A percentile compares a stretch with the other conserved stretches of the same genome.
Conservation (phyloP, 768 basidiomycete species). For the Mycena rosella region DNA sequence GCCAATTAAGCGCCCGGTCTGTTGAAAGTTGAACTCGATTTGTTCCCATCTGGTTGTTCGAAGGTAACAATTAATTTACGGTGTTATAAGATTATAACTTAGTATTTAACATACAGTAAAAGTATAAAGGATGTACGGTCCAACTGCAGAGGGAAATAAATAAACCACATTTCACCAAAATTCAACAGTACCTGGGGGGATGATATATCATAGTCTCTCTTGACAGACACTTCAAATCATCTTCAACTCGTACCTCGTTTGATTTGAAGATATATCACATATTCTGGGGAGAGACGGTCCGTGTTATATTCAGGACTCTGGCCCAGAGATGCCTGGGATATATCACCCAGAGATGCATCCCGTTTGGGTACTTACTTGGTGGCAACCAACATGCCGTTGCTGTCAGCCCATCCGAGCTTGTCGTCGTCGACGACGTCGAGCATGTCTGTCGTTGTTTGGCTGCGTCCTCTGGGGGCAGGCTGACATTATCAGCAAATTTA, state of each 20-base stretch:
- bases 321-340: background rate
- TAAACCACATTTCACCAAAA: too few relatives aligned
- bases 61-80: too few relatives aligned
- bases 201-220: slow-evolving; percentile 5
- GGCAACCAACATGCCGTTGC: background rate
- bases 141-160: too few relatives aligned
- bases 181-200: background rate
- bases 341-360: background rate
- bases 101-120: too few relatives aligned
- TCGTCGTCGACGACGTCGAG: background rate
- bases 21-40: too few relatives aligned
- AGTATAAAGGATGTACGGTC: too few relatives aligned
- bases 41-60: too few relatives aligned
- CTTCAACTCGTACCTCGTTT: too few relatives aligned
- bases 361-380: background rate
- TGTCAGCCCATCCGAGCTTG: background rate
- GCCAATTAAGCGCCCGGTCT: too few relatives aligned
- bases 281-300: background rate
- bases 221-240: too few relatives aligned
- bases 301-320: background rate
- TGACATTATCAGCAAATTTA: background rate
- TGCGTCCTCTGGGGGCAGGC: background rate
- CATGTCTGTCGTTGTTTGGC: background rate
- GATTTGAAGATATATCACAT: too few relatives aligned
- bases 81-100: too few relatives aligned